A percentile compares a stretch with the other conserved stretches of the same genome.
Evolutionary conservation across 371 early-diverging fungal species (phyloP).

Genomic region (Choanephora cucurbitarum): DNA sequence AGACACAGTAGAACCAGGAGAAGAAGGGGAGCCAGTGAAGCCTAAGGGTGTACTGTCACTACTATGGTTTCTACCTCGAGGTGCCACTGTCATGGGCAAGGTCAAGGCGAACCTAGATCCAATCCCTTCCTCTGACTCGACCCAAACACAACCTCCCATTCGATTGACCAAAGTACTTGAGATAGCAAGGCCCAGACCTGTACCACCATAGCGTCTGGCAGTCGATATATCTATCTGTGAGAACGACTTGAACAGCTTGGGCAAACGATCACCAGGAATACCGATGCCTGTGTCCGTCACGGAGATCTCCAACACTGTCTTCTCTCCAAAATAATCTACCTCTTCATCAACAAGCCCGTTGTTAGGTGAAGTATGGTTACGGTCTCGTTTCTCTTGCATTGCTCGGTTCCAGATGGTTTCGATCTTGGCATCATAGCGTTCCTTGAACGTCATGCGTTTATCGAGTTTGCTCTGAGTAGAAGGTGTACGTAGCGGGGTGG

Average conservation of each 20-base stretch:
- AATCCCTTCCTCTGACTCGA: conserved; percentile 55
- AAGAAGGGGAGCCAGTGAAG: conserved; percentile 37
- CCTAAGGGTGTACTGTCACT: conserved; percentile 22
- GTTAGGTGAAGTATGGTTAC: background rate
- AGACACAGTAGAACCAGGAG: conserved; percentile 39
- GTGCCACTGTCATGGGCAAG: conserved; percentile 50
- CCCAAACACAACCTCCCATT: conserved; percentile 66
- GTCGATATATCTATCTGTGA: conserved; percentile 65
- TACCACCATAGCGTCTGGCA: conserved; percentile 59
- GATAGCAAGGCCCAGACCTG: conserved; percentile 61
- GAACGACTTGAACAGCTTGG: conserved; percentile 59
- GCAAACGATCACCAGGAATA: conserved; percentile 60
- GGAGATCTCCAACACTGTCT: conserved; percentile 55
- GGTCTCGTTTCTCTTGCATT: conserved; percentile 20
- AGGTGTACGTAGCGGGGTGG: conserved; percentile 27
- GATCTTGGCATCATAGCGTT: conserved; percentile 60
- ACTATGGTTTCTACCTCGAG: conserved; percentile 20
- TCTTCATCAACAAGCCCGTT: conserved; percentile 7
- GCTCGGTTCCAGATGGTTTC: conserved; percentile 41
- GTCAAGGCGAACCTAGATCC: conserved; percentile 62
- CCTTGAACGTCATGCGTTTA: conserved; percentile 52
- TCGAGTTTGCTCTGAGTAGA: conserved; percentile 26
- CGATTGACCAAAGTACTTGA: conserved; percentile 59
- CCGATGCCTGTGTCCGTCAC: conserved; percentile 64
- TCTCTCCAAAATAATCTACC: conserved; percentile 36